Evolutionary conservation across 441 rosid species (phyloP), one percentile per base, ranked within the genome.

Genomic region (Euphorbia celastroides): DNA sequence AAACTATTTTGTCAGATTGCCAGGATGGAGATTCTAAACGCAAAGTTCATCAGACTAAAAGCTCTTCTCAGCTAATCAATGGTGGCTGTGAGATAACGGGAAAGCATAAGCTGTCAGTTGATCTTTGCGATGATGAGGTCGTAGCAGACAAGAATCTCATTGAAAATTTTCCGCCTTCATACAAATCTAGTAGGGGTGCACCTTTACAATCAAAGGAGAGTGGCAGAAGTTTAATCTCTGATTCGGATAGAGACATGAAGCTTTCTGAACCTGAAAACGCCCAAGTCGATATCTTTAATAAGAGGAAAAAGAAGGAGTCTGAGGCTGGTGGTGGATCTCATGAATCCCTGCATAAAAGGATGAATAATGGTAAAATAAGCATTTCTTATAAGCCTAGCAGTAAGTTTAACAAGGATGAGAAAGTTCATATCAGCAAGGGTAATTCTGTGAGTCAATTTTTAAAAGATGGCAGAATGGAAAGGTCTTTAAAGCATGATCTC

Each of bases 331-430:
- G 10, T 19, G 34, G 62, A 38, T 66, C 70, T 63, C 59, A 12
- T 62, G 38, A 65, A 28, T 5, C 44, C 17, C 46, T 32, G 32
- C 8, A 3, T 58, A 72, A 66, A 66, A 64, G 46, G 22, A 25
- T 30, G 26, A 54, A 62, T 27, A 61, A 51, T 56, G 67, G 26
- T 23, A 72, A 69, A 66, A 25, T 32, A 7, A 17, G 25, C 19
- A 28, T 65, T 26, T 67, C 69, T 64, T 77, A 46, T 25, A 69
- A 60, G 60, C 62, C 55, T 27, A 57, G 25, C 10, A 30, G 17
- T 22, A 76, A 70, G 54, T 60, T 66, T 64, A 30, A 63, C 46
- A 68, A 77, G 69, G 68, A 65, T 56, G 74, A 70, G 70, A 83
- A 74, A 70, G 59, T 60, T 52, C 28, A 55, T 41, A 56, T 41